phyloP scores from a whole-genome alignment of 2,329 filamentous ascomycete species.

The Xylaria sp. region DNA sequence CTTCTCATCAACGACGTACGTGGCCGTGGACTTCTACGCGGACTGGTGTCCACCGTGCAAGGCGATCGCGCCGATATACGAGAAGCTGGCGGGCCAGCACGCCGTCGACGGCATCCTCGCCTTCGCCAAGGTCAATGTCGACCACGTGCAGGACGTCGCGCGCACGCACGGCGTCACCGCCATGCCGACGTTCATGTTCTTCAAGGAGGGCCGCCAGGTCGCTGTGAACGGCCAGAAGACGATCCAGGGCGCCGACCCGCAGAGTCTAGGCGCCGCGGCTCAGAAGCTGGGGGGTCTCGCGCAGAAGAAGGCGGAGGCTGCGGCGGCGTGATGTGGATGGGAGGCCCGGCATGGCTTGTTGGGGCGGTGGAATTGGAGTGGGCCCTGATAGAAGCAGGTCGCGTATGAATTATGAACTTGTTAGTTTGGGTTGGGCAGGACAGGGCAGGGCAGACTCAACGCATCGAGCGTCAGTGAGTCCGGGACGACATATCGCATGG shows the following conservation, averaged over 20 bases:
- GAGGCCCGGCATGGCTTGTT: background rate
- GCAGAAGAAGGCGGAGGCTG: slow-evolving; percentile 48
- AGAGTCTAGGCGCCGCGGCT: slow-evolving; percentile 48
- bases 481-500: background rate
- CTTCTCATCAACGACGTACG: slow-evolving; percentile 60
- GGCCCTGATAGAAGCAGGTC: background rate
- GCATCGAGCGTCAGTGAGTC: background rate
- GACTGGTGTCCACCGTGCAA: slow-evolving; percentile 72
- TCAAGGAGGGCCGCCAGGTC: slow-evolving; percentile 63
- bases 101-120: slow-evolving; percentile 56
- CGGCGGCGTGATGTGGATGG: slow-evolving; percentile 18
- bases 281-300: slow-evolving; percentile 54
- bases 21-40: slow-evolving; percentile 68
- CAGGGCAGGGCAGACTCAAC: background rate
- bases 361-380: background rate
- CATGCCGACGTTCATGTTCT: slow-evolving; percentile 71
- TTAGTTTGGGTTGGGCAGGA: background rate
- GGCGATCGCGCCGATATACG: slow-evolving; percentile 66
- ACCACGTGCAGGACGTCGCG: slow-evolving; percentile 63
- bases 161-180: slow-evolving; percentile 62
- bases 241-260: slow-evolving; percentile 54
- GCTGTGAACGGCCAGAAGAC: slow-evolving; percentile 53
- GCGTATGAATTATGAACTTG: background rate
- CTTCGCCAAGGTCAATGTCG: slow-evolving; percentile 71
- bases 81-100: slow-evolving; percentile 57